Percentiles rank a stretch among this genome's conserved stretches.
phyloP scores from a whole-genome alignment of 139 green algal genomes.

The Microglena sp. region DNA sequence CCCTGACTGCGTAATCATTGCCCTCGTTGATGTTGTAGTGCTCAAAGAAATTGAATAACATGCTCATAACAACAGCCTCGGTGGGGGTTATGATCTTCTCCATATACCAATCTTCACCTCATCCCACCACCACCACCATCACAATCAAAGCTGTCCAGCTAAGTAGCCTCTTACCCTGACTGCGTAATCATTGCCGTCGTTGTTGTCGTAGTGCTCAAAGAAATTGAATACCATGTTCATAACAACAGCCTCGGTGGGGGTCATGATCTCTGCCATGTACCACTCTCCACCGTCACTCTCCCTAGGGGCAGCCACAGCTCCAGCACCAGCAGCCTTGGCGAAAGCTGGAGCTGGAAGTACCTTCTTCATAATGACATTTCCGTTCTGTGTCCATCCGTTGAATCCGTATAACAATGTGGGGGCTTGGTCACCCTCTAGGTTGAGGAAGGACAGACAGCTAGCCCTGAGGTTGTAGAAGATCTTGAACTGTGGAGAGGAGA shows the following conservation, averaged over 20 bases:
- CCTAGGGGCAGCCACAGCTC: neutral
- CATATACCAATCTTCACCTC: too few species aligned
- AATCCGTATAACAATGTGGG: constrained; percentile 53
- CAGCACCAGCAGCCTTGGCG: too few species aligned
- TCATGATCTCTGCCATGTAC: constrained; percentile 42
- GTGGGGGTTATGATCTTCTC: too few species aligned
- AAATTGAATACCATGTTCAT: constrained; percentile 73
- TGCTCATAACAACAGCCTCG: too few species aligned
- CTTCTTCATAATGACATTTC: neutral
- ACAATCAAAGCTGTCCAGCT: neutral
- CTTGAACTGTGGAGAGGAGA: too few species aligned
- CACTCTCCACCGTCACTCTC: constrained; percentile 31
- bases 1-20: too few species aligned
- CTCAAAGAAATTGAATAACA: too few species aligned
- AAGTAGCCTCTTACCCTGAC: too few species aligned
- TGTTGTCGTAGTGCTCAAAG: constrained; percentile 74
- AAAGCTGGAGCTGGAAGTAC: too few species aligned
- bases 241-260: constrained; percentile 39
- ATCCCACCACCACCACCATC: neutral
- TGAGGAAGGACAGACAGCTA: constrained; percentile 25
- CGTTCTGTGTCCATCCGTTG: constrained; percentile 56
- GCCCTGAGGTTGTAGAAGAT: constrained; percentile 44
- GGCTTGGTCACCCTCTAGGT: constrained; percentile 12
- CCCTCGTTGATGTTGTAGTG: too few species aligned
- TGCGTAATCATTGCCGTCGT: constrained; percentile 35